Evolutionary conservation across 768 basidiomycete species (phyloP).

Genomic region (Imleria badia): DNA sequence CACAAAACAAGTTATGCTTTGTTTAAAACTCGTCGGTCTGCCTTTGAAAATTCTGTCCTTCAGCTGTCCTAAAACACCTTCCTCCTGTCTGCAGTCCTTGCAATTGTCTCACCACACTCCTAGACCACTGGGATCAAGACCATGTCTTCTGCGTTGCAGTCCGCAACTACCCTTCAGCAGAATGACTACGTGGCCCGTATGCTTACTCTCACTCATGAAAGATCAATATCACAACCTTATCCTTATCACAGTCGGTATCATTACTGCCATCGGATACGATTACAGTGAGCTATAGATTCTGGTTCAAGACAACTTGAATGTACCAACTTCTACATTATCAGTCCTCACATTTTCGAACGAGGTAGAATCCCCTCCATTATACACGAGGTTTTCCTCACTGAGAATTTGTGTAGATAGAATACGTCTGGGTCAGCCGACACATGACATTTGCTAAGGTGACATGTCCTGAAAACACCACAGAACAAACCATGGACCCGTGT

Average conservation of each 20-base stretch:
- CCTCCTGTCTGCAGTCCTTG: no score
- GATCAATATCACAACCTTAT: not conserved
- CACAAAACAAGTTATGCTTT: no score
- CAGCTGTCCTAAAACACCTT: no score
- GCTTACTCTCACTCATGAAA: not conserved
- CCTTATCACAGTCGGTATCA: not conserved
- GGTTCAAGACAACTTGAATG: no score
- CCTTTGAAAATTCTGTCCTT: no score
- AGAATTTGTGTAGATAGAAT: slow-evolving; percentile 1
- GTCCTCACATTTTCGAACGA: slow-evolving; percentile 9
- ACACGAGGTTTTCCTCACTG: not conserved
- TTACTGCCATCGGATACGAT: slow-evolving; percentile 9
- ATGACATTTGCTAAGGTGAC: not conserved
- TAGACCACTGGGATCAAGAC: no score
- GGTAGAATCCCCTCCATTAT: not conserved
- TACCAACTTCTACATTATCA: not conserved
- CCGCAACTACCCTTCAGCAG: not conserved
- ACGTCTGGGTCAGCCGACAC: slow-evolving; percentile 7
- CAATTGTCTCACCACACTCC: not conserved
- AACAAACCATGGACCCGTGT: slow-evolving; percentile 7
- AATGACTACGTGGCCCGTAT: not conserved
- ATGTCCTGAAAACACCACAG: not conserved
- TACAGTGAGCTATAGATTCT: not conserved
- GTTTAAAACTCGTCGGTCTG: no score
- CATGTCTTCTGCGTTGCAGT: not conserved